Conservation (phyloP, 1,284 basidiomycete species). For the Austroboletus rostrupii region DNA sequence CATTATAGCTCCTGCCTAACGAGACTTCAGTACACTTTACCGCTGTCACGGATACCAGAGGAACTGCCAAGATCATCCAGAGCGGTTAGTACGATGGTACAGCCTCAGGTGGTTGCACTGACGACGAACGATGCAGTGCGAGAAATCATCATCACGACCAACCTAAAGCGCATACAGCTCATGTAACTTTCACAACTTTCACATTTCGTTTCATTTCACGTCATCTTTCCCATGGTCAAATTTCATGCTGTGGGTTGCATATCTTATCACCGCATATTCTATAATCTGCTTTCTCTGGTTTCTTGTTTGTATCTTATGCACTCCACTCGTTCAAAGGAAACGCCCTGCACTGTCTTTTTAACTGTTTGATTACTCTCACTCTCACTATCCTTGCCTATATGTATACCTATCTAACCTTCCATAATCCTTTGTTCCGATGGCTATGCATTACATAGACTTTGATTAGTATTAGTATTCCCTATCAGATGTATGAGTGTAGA, state of each 20-base stretch:
- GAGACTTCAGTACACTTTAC: conserved; percentile 64
- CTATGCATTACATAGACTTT: conserved; percentile 3
- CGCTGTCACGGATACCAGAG: conserved; percentile 68
- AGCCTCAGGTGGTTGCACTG: not conserved
- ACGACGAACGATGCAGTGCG: conserved; percentile 38
- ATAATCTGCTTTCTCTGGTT: conserved; percentile 14
- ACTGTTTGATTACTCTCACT: conserved; percentile 1
- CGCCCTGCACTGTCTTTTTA: conserved; percentile 12
- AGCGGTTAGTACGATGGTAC: conserved; percentile 38
- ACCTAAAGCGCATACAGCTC: conserved; percentile 53
- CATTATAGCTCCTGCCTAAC: conserved; percentile 7
- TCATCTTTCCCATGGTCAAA: not conserved
- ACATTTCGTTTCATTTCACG: conserved; percentile 2
- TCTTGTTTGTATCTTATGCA: conserved; percentile 18
- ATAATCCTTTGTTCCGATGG: conserved; percentile 10
- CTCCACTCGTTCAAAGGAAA: conserved; percentile 5
- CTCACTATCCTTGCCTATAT: not conserved
- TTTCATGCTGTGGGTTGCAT: conserved; percentile 9
- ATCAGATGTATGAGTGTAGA: not conserved
- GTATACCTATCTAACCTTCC: conserved; percentile 25
- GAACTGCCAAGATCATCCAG: conserved; percentile 54
- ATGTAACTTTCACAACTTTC: conserved; percentile 34
- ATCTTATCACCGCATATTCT: conserved; percentile 19
- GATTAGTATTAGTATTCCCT: conserved; percentile 1
- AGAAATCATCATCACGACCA: conserved; percentile 59